Evolutionary conservation across 768 basidiomycete species (phyloP).

Genomic region (Boletus edulis): DNA sequence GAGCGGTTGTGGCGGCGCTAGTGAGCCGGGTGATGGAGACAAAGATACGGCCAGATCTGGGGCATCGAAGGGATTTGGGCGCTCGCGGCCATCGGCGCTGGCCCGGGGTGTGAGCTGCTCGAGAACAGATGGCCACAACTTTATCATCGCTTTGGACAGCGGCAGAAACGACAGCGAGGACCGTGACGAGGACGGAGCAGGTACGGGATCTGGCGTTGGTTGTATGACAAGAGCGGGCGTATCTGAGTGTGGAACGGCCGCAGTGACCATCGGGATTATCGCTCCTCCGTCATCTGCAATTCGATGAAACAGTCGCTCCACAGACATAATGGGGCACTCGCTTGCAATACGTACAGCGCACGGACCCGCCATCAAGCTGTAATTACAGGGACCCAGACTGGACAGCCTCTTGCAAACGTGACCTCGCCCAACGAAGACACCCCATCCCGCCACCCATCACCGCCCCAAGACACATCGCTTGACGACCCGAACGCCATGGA

Average conservation of each 20-base stretch:
- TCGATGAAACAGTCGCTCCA: constrained; percentile 4
- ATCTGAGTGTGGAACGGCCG: not conserved
- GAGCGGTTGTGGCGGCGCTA: constrained; percentile 8
- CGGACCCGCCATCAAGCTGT: constrained; percentile 3
- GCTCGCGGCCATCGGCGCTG: constrained; percentile 39
- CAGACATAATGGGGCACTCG: not conserved
- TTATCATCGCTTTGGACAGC: constrained; percentile 51
- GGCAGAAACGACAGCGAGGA: constrained; percentile 23
- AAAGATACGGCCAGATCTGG: constrained; percentile 30
- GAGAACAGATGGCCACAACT: constrained; percentile 57
- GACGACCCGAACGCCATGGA: constrained; percentile 46
- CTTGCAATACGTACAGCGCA: constrained; percentile 8
- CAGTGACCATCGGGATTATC: constrained; percentile 10
- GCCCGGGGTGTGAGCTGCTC: constrained; percentile 65
- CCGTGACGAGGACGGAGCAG: constrained; percentile 14
- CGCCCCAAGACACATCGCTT: constrained; percentile 54
- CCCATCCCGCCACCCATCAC: constrained; percentile 55
- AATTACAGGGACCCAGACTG: constrained; percentile 9
- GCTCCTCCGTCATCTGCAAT: constrained; percentile 9
- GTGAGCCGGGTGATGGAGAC: constrained; percentile 15
- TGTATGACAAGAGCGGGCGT: constrained; percentile 2
- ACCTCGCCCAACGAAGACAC: constrained; percentile 39
- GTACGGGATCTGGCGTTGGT: constrained; percentile 8
- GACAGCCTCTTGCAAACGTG: constrained; percentile 25
- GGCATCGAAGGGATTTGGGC: constrained; percentile 63